These are phyloP conservation scores for Trichoderma oligosporum DNA, from an alignment of 2,329 filamentous ascomycete species.

Conservation along the genomic window DNA sequence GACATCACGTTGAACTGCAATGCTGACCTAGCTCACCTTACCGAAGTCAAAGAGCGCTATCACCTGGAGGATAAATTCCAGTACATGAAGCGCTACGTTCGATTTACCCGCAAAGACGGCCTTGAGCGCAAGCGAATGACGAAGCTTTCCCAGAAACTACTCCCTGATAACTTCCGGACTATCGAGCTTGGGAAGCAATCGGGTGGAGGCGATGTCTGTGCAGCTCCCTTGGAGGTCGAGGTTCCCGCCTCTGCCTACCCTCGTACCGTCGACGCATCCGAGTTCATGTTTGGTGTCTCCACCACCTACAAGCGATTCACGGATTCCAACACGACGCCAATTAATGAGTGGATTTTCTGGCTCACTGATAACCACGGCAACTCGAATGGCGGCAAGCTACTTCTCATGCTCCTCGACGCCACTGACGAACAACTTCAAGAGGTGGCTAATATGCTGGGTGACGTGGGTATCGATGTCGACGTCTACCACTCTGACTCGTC, in stretches of 20 bases:
- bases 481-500: slow-evolving; percentile 52
- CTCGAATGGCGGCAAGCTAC: slow-evolving; percentile 55
- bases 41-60: slow-evolving; percentile 44
- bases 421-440: slow-evolving; percentile 49
- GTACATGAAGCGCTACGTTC: slow-evolving; percentile 54
- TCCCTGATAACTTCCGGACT: slow-evolving; percentile 46
- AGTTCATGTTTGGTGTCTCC: slow-evolving; percentile 58
- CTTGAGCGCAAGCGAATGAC: slow-evolving; percentile 50
- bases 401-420: slow-evolving; percentile 53
- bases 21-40: slow-evolving; percentile 46
- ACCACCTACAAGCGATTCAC: slow-evolving; percentile 55
- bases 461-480: slow-evolving; percentile 53
- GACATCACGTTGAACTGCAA: slow-evolving; percentile 46
- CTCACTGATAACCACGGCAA: slow-evolving; percentile 53
- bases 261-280: slow-evolving; percentile 49
- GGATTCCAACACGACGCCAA: slow-evolving; percentile 48
- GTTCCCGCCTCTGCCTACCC: slow-evolving; percentile 51
- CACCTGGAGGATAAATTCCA: slow-evolving; percentile 49
- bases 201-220: slow-evolving; percentile 41
- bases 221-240: slow-evolving; percentile 47
- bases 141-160: slow-evolving; percentile 45
- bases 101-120: slow-evolving; percentile 45
- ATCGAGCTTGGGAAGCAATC: slow-evolving; percentile 46
- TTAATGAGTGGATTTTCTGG: slow-evolving; percentile 59
- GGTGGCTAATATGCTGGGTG: slow-evolving; percentile 44